phyloP scores from a whole-genome alignment of 495 filamentous ascomycete genomes.

The Penicillium chermesinum region DNA sequence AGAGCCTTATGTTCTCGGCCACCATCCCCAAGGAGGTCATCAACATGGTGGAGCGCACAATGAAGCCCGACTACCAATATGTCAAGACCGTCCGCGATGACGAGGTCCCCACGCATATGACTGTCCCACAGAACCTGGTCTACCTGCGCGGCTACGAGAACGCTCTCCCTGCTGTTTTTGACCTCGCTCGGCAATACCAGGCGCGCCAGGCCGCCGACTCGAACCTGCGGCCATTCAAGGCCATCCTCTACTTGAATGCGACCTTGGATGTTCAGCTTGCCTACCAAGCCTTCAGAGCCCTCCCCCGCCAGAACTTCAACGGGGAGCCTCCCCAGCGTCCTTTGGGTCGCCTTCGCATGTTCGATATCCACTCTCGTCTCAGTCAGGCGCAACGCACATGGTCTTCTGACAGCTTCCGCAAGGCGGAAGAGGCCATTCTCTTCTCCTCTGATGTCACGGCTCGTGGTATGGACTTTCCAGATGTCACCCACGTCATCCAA shows the following conservation, averaged over 20 bases:
- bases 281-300: constrained; percentile 51
- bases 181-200: constrained; percentile 60
- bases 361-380: constrained; percentile 76
- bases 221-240: constrained; percentile 71
- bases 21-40: constrained; percentile 84
- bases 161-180: constrained; percentile 65
- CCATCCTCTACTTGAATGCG: constrained; percentile 82
- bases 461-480: constrained; percentile 79
- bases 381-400: constrained; percentile 61
- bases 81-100: constrained; percentile 75
- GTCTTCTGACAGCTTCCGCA: constrained; percentile 67
- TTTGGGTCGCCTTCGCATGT: constrained; percentile 44
- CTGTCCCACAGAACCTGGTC: constrained; percentile 73
- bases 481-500: constrained; percentile 69
- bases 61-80: constrained; percentile 73
- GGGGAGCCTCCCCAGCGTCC: constrained; percentile 27
- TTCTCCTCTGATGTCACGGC: constrained; percentile 93
- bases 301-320: constrained; percentile 28
- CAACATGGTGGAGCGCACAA: constrained; percentile 60
- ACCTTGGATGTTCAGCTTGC: constrained; percentile 67
- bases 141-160: constrained; percentile 66
- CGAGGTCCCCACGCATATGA: constrained; percentile 77
- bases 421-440: constrained; percentile 60
- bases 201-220: constrained; percentile 24
- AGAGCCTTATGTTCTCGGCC: constrained; percentile 91